A percentile compares a stretch with the other conserved stretches of the same genome.
These are phyloP conservation scores for Rubia occidens DNA, from an alignment of 305 asterid genomes.

Conservation along the genomic window DNA sequence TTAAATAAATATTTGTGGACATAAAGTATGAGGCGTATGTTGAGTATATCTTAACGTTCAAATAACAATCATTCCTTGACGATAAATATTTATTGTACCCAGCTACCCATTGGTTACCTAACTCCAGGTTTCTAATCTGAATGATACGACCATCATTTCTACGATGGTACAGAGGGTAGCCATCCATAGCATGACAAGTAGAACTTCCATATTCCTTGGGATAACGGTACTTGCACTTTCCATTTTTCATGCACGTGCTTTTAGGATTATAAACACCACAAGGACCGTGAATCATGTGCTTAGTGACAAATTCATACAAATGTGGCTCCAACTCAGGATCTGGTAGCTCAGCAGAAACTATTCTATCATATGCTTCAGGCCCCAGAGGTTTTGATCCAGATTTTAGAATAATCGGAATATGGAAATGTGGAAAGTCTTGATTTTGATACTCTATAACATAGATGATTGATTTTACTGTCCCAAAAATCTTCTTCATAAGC, in stretches of 20 bases:
- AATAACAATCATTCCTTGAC: background rate
- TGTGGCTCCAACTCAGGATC: background rate
- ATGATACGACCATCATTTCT: background rate
- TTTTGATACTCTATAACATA: background rate
- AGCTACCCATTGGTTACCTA: background rate
- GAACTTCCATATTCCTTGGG: background rate
- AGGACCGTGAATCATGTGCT: background rate
- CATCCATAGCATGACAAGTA: background rate
- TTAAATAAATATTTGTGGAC: background rate
- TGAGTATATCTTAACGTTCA: background rate
- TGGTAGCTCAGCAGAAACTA: background rate
- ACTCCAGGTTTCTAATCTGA: background rate
- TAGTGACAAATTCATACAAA: background rate
- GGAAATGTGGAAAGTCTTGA: conserved; percentile 1
- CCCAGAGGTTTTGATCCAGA: background rate
- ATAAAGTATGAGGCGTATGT: background rate
- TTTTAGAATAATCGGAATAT: background rate
- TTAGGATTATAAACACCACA: background rate
- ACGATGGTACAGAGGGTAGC: background rate
- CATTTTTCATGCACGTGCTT: background rate
- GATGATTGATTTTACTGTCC: background rate
- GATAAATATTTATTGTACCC: background rate
- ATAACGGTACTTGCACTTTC: background rate
- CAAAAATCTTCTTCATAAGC: background rate
- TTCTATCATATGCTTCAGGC: background rate